Percentiles rank a stretch among this genome's conserved stretches.
Evolutionary conservation across 495 filamentous ascomycete genomes (phyloP).

Genomic region (Mytilinidion resinicola): DNA sequence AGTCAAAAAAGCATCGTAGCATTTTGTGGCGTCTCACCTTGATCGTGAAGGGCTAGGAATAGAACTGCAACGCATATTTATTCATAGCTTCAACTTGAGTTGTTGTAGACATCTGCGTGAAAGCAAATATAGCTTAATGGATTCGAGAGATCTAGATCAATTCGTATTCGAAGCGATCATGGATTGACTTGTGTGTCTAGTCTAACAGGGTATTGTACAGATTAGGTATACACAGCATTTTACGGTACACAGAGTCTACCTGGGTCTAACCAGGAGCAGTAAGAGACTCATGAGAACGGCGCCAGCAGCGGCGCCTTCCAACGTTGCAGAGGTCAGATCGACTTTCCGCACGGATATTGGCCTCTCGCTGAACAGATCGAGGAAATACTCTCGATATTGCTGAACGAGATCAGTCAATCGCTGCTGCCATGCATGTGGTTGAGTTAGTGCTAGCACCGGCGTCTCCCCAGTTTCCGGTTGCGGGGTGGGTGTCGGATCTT

Average conservation of each 20-base stretch:
- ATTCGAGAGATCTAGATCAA: no score
- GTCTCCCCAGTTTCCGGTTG: not conserved
- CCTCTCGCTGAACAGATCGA: conserved; percentile 64
- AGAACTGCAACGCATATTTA: no score
- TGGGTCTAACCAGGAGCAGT: conserved; percentile 51
- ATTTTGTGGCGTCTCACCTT: no score
- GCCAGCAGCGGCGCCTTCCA: conserved; percentile 69
- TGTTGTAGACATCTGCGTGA: no score
- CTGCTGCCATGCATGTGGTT: conserved; percentile 7
- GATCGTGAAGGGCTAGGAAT: no score
- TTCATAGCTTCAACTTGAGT: no score
- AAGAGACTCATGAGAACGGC: conserved; percentile 56
- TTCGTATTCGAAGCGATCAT: no score
- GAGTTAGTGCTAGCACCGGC: not conserved
- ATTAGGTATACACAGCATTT: no score
- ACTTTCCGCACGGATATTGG: conserved; percentile 60
- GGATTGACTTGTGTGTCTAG: not conserved
- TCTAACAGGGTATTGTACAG: not conserved
- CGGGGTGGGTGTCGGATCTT: not conserved
- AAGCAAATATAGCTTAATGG: no score
- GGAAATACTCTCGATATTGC: not conserved
- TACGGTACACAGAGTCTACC: conserved; percentile 26
- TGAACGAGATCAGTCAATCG: not conserved
- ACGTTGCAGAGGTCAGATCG: conserved; percentile 63
- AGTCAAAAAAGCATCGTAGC: no score